phyloP scores from a whole-genome alignment of 2,329 filamentous ascomycete genomes.

The Xylariaceae sp. region DNA sequence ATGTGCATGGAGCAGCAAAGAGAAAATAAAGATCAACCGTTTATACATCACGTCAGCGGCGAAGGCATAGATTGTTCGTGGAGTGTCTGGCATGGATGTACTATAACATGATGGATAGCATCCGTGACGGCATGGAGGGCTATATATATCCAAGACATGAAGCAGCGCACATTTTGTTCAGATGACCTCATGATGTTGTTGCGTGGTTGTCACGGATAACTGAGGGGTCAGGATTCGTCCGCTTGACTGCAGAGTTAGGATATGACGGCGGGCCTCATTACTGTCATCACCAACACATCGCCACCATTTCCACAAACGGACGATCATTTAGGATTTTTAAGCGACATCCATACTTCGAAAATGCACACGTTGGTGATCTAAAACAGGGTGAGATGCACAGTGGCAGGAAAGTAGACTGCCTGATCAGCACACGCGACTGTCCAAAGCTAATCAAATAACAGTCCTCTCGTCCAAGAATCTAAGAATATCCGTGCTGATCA shows the following conservation, averaged over 20 bases:
- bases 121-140: not conserved
- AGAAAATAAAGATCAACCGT: not conserved
- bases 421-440: too few species aligned
- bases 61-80: not conserved
- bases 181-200: not conserved
- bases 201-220: not conserved
- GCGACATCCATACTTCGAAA: too few species aligned
- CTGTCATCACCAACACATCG: too few species aligned
- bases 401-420: too few species aligned
- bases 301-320: too few species aligned
- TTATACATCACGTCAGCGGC: not conserved
- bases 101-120: not conserved
- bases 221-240: too few species aligned
- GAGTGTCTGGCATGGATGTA: not conserved
- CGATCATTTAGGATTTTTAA: too few species aligned
- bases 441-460: not conserved
- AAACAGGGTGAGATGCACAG: too few species aligned
- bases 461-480: not conserved
- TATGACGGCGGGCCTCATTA: too few species aligned
- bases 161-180: not conserved
- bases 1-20: not conserved
- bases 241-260: too few species aligned
- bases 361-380: too few species aligned
- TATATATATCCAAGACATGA: not conserved
- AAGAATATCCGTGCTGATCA: not conserved